These are phyloP conservation scores for Prunella vulgaris DNA, from an alignment of 257 asterid species.

Conservation along the genomic window DNA sequence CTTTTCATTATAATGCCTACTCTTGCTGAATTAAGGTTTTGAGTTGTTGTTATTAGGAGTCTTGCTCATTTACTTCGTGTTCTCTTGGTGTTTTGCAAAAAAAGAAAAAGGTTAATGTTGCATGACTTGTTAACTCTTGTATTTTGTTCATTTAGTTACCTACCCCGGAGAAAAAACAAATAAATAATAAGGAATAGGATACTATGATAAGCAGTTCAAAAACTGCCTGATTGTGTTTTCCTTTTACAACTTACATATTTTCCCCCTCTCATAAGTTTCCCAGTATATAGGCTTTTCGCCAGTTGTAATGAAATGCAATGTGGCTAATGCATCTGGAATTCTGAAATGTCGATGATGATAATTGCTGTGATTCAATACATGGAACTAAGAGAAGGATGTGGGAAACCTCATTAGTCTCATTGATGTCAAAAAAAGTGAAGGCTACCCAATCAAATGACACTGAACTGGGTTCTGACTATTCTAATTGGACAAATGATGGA, in stretches of 20 bases:
- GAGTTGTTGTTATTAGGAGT: neutral
- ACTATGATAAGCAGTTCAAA: neutral
- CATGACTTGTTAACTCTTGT: neutral
- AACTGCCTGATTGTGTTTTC: neutral
- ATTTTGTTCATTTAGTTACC: too few species aligned
- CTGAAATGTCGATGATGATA: slow-evolving; percentile 26
- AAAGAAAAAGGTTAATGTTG: neutral
- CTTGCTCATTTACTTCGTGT: neutral
- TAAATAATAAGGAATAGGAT: neutral
- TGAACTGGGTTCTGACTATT: slow-evolving; percentile 36
- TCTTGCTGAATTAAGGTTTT: slow-evolving; percentile 1
- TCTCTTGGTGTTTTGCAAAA: neutral
- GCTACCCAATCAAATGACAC: slow-evolving; percentile 49
- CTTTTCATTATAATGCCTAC: neutral
- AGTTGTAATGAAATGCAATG: slow-evolving; percentile 9
- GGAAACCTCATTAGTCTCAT: slow-evolving; percentile 75
- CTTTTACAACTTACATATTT: neutral
- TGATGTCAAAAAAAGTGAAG: slow-evolving; percentile 83
- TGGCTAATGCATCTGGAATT: slow-evolving; percentile 26
- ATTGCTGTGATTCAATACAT: slow-evolving; percentile 39
- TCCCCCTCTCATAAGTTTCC: slow-evolving; percentile 25
- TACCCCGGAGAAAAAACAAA: neutral
- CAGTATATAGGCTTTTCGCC: slow-evolving; percentile 27
- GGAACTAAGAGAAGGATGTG: slow-evolving; percentile 66
- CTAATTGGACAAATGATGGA: slow-evolving; percentile 31